Conservation (phyloP, 2,329 filamentous ascomycete species). For the Fusarium fracticaudum region DNA sequence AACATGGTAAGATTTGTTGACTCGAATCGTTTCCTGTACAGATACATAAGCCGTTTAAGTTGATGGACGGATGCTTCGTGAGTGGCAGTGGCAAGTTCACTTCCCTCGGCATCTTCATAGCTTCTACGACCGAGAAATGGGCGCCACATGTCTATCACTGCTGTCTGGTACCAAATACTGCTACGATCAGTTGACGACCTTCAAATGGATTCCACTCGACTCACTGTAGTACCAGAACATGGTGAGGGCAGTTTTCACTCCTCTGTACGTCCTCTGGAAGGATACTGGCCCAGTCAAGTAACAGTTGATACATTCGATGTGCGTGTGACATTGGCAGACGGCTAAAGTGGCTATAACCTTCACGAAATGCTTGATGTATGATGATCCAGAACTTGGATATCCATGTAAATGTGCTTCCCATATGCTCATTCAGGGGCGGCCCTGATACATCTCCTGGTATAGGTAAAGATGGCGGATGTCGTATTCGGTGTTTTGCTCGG, state of each 20-base stretch:
- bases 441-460: constrained; percentile 9
- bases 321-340: neutral
- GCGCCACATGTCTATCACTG: constrained; percentile 12
- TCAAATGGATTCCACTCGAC: fast-evolving
- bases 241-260: neutral
- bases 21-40: constrained; percentile 11
- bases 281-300: neutral
- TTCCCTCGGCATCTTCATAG: fast-evolving
- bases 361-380: neutral
- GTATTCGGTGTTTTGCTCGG: neutral
- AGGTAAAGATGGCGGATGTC: neutral
- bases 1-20: constrained; percentile 11
- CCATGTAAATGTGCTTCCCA: constrained; percentile 15
- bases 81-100: neutral
- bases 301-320: neutral
- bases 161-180: constrained; percentile 14
- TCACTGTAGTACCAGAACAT: constrained; percentile 15
- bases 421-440: neutral
- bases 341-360: neutral
- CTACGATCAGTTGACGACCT: fast-evolving
- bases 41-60: neutral
- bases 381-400: constrained; percentile 13
- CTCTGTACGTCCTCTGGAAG: constrained; percentile 1
- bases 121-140: neutral
- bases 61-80: neutral